A percentile compares a stretch with the other conserved stretches of the same genome.
phyloP scores from a whole-genome alignment of 305 asterid genomes.

The Rubia tinctorum region DNA sequence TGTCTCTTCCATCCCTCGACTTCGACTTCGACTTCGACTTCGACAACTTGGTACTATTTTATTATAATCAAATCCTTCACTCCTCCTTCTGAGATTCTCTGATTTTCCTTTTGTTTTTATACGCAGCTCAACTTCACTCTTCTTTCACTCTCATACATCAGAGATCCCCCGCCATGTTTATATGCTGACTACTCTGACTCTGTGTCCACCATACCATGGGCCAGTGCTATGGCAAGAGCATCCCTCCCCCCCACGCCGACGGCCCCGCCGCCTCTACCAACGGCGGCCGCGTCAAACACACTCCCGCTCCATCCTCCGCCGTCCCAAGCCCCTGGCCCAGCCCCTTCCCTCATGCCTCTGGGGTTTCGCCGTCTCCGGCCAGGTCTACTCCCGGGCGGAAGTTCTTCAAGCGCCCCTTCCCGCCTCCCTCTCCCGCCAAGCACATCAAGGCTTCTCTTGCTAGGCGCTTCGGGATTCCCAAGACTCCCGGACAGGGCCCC shows the following conservation, averaged over 20 bases:
- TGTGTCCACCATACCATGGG: no score
- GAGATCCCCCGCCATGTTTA: background rate
- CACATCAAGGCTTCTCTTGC: conserved; percentile 84
- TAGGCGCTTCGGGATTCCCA: conserved; percentile 67
- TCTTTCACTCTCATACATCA: background rate
- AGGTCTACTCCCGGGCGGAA: conserved; percentile 79
- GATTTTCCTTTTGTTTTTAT: background rate
- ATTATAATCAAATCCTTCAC: background rate
- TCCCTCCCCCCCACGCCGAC: conserved; percentile 62
- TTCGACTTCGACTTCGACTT: background rate
- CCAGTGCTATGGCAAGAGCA: conserved; percentile 92
- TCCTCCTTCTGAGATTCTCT: background rate
- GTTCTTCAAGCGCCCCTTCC: conserved; percentile 77
- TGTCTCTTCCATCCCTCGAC: background rate
- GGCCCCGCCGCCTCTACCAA: conserved; percentile 20
- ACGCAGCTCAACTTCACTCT: background rate
- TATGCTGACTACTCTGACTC: no score
- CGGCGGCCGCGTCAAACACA: conserved; percentile 34
- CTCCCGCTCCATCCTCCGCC: conserved; percentile 75
- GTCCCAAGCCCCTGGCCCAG: conserved; percentile 77
- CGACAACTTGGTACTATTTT: background rate
- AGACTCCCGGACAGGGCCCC: conserved; percentile 65
- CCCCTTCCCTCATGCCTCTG: conserved; percentile 68
- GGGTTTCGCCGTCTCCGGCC: conserved; percentile 79
- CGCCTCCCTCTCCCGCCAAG: conserved; percentile 96